phyloP scores from a whole-genome alignment of 345 rosid species.

The Boechera retrofracta region DNA sequence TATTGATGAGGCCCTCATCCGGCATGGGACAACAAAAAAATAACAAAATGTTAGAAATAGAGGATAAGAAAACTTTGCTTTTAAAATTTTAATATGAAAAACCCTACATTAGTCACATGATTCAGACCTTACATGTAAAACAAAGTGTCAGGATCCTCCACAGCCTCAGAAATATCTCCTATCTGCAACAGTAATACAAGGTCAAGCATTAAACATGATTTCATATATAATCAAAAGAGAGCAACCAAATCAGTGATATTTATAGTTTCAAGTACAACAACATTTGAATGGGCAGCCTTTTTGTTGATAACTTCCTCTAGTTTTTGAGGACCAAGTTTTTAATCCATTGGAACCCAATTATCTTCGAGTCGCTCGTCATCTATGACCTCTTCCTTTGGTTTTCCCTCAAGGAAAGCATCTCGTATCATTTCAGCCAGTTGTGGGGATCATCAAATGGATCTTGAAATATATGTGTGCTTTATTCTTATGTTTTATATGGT shows the following conservation, averaged over 20 bases:
- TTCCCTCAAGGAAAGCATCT: slow-evolving; percentile 47
- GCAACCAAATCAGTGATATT: slow-evolving; percentile 30
- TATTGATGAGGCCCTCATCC: not conserved
- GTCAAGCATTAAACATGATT: slow-evolving; percentile 11
- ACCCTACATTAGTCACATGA: not conserved
- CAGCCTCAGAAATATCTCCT: slow-evolving; percentile 32
- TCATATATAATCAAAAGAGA: slow-evolving; percentile 16
- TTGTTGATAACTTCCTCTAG: slow-evolving; percentile 73
- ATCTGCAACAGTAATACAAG: slow-evolving; percentile 28
- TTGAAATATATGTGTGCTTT: slow-evolving; percentile 67
- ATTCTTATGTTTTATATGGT: slow-evolving; percentile 76
- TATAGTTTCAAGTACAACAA: slow-evolving; percentile 92
- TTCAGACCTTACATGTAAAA: not conserved
- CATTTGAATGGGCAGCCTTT: slow-evolving; percentile 83
- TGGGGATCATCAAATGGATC: slow-evolving; percentile 92
- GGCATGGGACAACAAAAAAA: not conserved
- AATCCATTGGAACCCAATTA: slow-evolving; percentile 95
- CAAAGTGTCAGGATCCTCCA: not conserved
- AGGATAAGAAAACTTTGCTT: not conserved
- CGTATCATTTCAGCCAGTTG: slow-evolving; percentile 72
- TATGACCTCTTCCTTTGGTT: slow-evolving; percentile 67
- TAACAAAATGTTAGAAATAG: not conserved
- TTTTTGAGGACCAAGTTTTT: slow-evolving; percentile 60
- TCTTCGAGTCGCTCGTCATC: slow-evolving; percentile 85
- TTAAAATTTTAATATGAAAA: not conserved